Conservation (phyloP, 441 rosid genomes). For the Populus tomentosa region DNA sequence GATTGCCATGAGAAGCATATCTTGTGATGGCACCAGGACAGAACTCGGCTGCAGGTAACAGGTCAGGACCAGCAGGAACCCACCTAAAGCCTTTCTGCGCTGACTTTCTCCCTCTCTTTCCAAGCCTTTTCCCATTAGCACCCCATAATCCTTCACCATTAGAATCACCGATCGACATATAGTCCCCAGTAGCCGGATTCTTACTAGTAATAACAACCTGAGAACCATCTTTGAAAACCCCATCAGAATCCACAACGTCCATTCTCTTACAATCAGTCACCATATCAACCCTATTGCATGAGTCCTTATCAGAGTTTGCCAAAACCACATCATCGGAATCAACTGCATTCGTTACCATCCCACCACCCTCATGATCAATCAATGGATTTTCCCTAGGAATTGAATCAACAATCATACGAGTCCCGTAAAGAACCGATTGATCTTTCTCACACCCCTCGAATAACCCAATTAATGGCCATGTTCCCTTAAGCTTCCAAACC, state of each 20-base stretch:
- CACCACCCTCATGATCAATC: background rate
- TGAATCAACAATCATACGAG: background rate
- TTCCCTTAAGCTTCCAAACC: constrained; percentile 6
- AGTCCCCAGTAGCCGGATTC: background rate
- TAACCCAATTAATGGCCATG: constrained; percentile 2
- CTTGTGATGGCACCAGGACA: background rate
- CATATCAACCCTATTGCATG: background rate
- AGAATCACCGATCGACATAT: background rate
- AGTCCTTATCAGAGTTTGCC: background rate
- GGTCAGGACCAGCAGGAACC: constrained; percentile 1
- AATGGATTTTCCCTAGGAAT: background rate
- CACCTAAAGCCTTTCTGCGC: background rate
- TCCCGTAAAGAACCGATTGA: background rate
- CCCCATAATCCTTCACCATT: background rate
- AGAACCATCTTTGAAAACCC: background rate
- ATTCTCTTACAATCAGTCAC: background rate
- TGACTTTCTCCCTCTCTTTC: background rate
- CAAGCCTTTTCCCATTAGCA: background rate
- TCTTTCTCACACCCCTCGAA: background rate
- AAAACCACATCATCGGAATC: background rate
- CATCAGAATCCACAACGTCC: background rate
- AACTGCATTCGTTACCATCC: background rate
- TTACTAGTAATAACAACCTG: background rate
- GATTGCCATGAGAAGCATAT: background rate
- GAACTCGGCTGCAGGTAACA: background rate